Base-by-base conservation (phyloP, 1,284 basidiomycete species). In the Exobasidium rhododendri region DNA sequence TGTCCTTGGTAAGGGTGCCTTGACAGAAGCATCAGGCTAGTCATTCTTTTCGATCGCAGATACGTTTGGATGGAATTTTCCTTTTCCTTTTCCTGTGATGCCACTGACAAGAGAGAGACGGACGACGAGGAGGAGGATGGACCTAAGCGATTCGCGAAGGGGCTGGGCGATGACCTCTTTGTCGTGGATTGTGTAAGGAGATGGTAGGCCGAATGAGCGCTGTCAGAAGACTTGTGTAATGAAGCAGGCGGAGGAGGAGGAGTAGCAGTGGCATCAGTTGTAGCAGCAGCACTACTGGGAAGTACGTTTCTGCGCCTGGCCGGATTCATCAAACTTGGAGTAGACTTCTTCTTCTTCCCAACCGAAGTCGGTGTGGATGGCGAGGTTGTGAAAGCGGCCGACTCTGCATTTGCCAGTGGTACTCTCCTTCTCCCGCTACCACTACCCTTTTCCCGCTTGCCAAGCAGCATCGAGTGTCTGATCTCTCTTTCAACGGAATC, bases 11-110 rank as follows among this genome's bases (percentile, higher is more conserved):
- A 89, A 3, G 90, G 90, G 1, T 87, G 85, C 17, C 89, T 85
- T 11, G 87, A 88, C 45, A 97, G 86, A 63, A 83, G 88, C 47
- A 96, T 79, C 46, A 94, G 81, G 0, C 88, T 89, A 0, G 92
- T 98, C 61, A 97, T 83, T 54, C 35, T 51, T 45, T 46, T 32
- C 14, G 55, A 67, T 20, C 54, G 59, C 44, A 49, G 24, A 44
- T 32, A 56, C 22, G 13, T 28, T 51, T 45, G 30, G 55, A 35
- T 40, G 47, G 28, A 31, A 6, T n/a, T 24, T 22, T 46, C 56
- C 28, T 45, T 46, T 31, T 24, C 32, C 24, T 40, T 53, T 31
- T 47, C 31, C 53, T 24, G 14, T 35, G 29, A 7, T 22, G 22
- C 7, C 54, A n/a, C 26, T 43, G 29, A 44, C 3, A 11, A 14